Percentiles rank a stretch among this genome's conserved stretches.
phyloP scores from a whole-genome alignment of 495 filamentous ascomycete genomes.

The Achaetomiella virescens region DNA sequence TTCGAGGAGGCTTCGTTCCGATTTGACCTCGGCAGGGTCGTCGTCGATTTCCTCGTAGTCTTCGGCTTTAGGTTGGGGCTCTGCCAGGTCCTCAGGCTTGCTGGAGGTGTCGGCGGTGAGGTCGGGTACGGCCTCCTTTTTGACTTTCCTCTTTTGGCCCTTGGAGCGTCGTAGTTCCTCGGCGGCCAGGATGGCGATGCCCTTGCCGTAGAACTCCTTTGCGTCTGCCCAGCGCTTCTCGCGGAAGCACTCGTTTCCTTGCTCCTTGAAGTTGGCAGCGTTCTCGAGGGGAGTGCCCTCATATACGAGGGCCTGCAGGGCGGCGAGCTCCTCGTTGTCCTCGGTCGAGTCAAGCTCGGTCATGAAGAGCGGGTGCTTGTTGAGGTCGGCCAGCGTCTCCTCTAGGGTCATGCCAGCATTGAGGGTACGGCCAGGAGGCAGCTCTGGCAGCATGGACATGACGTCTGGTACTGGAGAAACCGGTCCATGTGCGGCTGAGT shows the following conservation, averaged over 20 bases:
- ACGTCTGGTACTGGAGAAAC: constrained; percentile 8
- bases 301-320: constrained; percentile 81
- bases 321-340: constrained; percentile 76
- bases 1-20: constrained; percentile 60
- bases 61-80: constrained; percentile 15
- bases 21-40: constrained; percentile 44
- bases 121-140: constrained; percentile 28
- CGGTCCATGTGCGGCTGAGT: constrained; percentile 18
- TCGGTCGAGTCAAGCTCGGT: constrained; percentile 58
- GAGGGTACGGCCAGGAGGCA: constrained; percentile 54
- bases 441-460: constrained; percentile 27
- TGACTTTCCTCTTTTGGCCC: constrained; percentile 14
- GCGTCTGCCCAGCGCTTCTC: constrained; percentile 73
- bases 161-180: constrained; percentile 44
- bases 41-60: constrained; percentile 33
- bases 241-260: constrained; percentile 81
- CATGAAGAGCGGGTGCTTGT: constrained; percentile 89
- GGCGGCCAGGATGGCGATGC: constrained; percentile 57
- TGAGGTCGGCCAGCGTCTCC: constrained; percentile 68
- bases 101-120: constrained; percentile 30
- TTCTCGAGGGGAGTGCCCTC: constrained; percentile 85
- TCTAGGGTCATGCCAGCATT: constrained; percentile 57
- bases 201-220: constrained; percentile 86
- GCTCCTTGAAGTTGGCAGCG: constrained; percentile 70
- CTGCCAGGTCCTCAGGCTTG: constrained; percentile 23